Evolutionary conservation across 345 rosid genomes (phyloP).

Genomic region (Eucalyptus sp.): DNA sequence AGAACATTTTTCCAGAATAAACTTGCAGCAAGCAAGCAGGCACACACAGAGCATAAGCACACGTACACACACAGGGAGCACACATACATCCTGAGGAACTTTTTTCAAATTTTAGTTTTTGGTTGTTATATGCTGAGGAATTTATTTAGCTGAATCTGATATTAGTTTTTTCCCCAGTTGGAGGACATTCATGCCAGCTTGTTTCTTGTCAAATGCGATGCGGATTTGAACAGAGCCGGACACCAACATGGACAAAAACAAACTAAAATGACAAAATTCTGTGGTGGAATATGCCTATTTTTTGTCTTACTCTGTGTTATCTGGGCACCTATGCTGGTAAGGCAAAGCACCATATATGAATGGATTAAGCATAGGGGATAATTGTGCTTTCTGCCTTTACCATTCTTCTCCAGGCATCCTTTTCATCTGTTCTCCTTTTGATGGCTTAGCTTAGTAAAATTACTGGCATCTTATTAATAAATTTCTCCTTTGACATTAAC

Average conservation of each 20-base stretch:
- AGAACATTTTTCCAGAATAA: not conserved
- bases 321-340: constrained; percentile 47
- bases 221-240: constrained; percentile 15
- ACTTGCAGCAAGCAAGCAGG: not conserved
- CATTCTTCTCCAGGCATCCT: not conserved
- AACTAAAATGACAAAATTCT: constrained; percentile 26
- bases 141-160: not conserved
- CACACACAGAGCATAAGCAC: not conserved
- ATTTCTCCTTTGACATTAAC: not conserved
- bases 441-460: not conserved
- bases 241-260: constrained; percentile 31
- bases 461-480: not conserved
- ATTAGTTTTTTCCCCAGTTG: constrained; percentile 3
- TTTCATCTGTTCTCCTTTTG: not conserved
- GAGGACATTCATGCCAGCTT: constrained; percentile 42
- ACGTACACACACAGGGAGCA: not conserved
- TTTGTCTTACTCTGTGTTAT: constrained; percentile 23
- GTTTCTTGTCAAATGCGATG: constrained; percentile 34
- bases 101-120: not conserved
- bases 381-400: not conserved
- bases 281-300: constrained; percentile 33
- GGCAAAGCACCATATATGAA: not conserved
- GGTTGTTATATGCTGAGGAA: not conserved
- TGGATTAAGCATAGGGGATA: not conserved
- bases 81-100: not conserved